Evolutionary conservation across 1,284 basidiomycete species (phyloP).

Genomic region (Bjerkandera adusta): DNA sequence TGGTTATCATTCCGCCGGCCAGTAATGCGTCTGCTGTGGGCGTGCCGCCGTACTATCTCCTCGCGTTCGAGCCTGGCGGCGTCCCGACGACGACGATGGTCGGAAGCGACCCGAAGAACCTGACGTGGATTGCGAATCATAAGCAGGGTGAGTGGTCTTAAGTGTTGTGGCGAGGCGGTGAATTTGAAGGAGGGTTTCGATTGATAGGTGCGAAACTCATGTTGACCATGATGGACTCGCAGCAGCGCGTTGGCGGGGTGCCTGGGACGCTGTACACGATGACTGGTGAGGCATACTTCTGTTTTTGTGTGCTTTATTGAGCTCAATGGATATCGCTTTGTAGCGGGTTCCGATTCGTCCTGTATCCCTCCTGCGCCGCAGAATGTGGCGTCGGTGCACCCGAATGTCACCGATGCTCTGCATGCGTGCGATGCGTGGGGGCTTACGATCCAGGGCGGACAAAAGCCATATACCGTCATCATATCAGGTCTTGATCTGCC

Average conservation of each 20-base stretch:
- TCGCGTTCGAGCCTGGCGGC: constrained; percentile 41
- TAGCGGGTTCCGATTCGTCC: constrained; percentile 34
- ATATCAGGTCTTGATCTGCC: constrained; percentile 38
- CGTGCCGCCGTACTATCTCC: constrained; percentile 35
- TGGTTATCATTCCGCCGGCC: constrained; percentile 19
- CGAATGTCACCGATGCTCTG: constrained; percentile 41
- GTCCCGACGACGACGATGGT: constrained; percentile 37
- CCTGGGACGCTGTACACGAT: constrained; percentile 2
- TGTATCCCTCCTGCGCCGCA: constrained; percentile 35
- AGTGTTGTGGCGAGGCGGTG: constrained; percentile 29
- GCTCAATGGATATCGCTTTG: too few species aligned
- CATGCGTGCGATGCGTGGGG: constrained; percentile 48
- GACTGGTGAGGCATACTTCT: constrained; percentile 5
- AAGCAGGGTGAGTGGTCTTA: constrained; percentile 35
- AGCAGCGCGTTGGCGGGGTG: constrained; percentile 7
- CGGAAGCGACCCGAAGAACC: constrained; percentile 36
- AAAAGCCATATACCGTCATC: constrained; percentile 45
- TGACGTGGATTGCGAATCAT: constrained; percentile 44
- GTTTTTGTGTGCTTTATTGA: constrained; percentile 5
- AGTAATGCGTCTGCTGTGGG: constrained; percentile 22
- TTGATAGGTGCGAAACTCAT: constrained; percentile 5
- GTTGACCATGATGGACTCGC: constrained; percentile 4
- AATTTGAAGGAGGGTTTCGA: background rate
- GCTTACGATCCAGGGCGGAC: constrained; percentile 42
- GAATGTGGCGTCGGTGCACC: constrained; percentile 33